phyloP scores from a whole-genome alignment of 306 rosid genomes.

The Dryas drummondii region DNA sequence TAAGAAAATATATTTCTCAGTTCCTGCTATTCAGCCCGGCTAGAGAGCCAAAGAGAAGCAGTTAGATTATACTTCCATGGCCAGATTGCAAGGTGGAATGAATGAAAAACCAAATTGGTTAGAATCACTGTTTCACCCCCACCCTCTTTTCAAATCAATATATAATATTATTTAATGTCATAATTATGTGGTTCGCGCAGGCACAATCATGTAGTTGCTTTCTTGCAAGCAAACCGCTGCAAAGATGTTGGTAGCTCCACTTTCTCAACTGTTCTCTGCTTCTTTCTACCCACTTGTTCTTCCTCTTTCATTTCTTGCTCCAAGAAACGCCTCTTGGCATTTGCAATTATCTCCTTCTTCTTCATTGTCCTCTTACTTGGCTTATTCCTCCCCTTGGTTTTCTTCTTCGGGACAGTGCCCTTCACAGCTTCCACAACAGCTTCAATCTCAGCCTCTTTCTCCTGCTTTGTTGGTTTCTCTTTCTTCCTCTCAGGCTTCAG shows the following conservation, averaged over 20 bases:
- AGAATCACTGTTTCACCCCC: no score
- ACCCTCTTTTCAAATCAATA: no score
- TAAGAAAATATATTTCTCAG: no score
- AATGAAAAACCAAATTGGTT: no score
- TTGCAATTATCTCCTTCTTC: slow-evolving; percentile 54
- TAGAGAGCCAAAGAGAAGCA: no score
- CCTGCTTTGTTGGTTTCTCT: slow-evolving; percentile 45
- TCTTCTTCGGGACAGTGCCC: slow-evolving; percentile 66
- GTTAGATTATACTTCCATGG: no score
- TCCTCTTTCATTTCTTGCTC: slow-evolving; percentile 59
- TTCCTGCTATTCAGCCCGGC: no score
- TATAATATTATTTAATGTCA: no score
- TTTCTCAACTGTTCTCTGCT: slow-evolving; percentile 49
- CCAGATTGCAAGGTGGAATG: no score
- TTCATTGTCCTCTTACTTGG: slow-evolving; percentile 58
- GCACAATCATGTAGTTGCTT: slow-evolving; percentile 36
- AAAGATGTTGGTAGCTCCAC: slow-evolving; percentile 61
- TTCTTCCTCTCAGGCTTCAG: slow-evolving; percentile 34
- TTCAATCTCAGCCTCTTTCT: slow-evolving; percentile 66
- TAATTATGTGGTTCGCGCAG: no score
- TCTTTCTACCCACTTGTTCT: slow-evolving; percentile 50
- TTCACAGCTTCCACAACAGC: no score
- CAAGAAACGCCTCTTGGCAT: slow-evolving; percentile 71
- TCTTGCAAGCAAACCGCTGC: slow-evolving; percentile 71
- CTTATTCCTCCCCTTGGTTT: slow-evolving; percentile 88